Conservation (phyloP, 2,329 filamentous ascomycete genomes). For the Cordyceps farinosa region DNA sequence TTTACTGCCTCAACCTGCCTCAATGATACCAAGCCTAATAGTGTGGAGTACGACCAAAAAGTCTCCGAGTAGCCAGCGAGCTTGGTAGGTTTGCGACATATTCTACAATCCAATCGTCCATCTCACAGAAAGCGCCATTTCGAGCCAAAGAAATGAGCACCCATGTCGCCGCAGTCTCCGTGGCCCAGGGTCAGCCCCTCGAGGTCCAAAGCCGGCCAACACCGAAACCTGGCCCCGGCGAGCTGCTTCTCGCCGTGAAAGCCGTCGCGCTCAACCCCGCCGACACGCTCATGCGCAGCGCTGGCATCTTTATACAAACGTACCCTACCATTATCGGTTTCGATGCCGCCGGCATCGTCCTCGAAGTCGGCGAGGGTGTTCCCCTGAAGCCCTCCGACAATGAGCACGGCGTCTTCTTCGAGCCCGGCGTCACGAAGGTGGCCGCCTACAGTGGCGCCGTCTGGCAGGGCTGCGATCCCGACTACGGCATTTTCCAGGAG, state of each 20-base stretch:
- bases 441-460: slow-evolving; percentile 36
- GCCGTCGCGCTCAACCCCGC: slow-evolving; percentile 48
- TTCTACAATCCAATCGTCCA: too few relatives aligned
- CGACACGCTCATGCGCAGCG: slow-evolving; percentile 40
- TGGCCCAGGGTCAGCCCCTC: slow-evolving; percentile 35
- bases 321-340: slow-evolving; percentile 43
- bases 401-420: slow-evolving; percentile 23
- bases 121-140: too few relatives aligned
- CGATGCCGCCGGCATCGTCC: slow-evolving; percentile 42
- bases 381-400: slow-evolving; percentile 23
- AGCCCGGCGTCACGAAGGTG: slow-evolving; percentile 34
- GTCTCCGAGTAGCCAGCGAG: too few relatives aligned
- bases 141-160: slow-evolving; percentile 28
- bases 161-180: slow-evolving; percentile 39
- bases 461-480: slow-evolving; percentile 41
- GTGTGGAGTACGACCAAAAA: too few relatives aligned
- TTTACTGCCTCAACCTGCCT: too few relatives aligned
- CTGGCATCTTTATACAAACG: slow-evolving; percentile 37
- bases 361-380: slow-evolving; percentile 39
- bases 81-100: too few relatives aligned
- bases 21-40: too few relatives aligned
- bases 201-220: slow-evolving; percentile 37
- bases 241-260: slow-evolving; percentile 46
- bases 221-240: slow-evolving; percentile 41
- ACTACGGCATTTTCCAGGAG: slow-evolving; percentile 48